Conservation (phyloP, 2,329 filamentous ascomycete species). For the Aspergillus brasiliensis region DNA sequence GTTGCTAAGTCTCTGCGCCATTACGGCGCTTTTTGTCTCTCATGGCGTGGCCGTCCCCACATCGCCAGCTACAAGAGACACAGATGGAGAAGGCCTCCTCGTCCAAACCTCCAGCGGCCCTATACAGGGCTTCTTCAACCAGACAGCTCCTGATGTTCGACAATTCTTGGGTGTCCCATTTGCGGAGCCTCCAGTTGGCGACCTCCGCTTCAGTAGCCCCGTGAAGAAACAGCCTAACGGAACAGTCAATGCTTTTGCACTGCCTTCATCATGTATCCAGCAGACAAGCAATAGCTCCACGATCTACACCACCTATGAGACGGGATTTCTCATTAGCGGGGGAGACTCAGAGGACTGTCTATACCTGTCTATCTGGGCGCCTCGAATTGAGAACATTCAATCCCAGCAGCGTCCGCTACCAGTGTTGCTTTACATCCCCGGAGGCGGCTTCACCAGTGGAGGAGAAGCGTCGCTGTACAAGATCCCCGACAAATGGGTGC, state of each 20-base stretch:
- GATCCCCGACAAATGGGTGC: constrained; percentile 19
- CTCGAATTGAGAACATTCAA: constrained; percentile 4
- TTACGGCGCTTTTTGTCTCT: not conserved
- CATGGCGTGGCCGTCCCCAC: not conserved
- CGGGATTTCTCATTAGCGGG: constrained; percentile 9
- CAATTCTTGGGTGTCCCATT: constrained; percentile 51
- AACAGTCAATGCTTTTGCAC: constrained; percentile 13
- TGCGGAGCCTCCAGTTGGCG: constrained; percentile 45
- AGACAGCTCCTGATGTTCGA: constrained; percentile 15
- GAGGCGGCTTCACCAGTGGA: constrained; percentile 17
- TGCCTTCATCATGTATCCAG: constrained; percentile 14
- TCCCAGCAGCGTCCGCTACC: not conserved
- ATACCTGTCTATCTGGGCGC: constrained; percentile 22
- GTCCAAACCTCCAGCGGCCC: constrained; percentile 20
- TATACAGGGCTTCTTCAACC: constrained; percentile 21
- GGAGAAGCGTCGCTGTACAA: constrained; percentile 12
- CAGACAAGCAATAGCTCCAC: constrained; percentile 14
- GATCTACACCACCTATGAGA: constrained; percentile 19
- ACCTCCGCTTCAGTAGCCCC: constrained; percentile 46
- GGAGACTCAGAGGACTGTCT: constrained; percentile 24
- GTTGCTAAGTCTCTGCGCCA: not conserved
- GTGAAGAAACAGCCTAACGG: constrained; percentile 24
- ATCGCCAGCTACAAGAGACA: not conserved
- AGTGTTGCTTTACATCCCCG: constrained; percentile 25
- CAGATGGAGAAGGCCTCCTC: not conserved